Conservation (phyloP, 2,329 filamentous ascomycete species). For the Hypoxylon sp. region DNA sequence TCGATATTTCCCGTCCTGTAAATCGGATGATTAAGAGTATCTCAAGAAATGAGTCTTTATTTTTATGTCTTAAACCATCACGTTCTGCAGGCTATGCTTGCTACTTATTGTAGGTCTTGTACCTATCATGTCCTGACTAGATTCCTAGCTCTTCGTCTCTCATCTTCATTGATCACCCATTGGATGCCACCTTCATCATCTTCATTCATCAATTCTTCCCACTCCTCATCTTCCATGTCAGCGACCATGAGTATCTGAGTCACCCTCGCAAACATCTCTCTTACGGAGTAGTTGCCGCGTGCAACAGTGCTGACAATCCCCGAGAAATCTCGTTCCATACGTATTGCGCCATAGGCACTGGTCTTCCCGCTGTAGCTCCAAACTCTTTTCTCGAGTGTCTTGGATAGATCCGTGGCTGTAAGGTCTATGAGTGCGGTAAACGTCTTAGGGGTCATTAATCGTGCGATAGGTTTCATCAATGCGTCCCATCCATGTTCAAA, state of each 20-base stretch:
- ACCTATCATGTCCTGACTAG: conserved; percentile 58
- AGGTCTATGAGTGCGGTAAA: conserved; percentile 79
- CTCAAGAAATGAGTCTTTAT: too few species aligned
- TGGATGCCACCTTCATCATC: conserved; percentile 64
- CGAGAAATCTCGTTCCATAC: conserved; percentile 76
- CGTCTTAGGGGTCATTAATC: conserved; percentile 80
- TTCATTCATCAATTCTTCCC: conserved; percentile 68
- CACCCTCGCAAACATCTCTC: conserved; percentile 72
- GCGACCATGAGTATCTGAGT: conserved; percentile 76
- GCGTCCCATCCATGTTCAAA: conserved; percentile 89
- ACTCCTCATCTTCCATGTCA: conserved; percentile 85
- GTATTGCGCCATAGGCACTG: conserved; percentile 76
- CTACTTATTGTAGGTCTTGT: conserved; percentile 8
- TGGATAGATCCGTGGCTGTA: conserved; percentile 77
- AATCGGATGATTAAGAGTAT: too few species aligned
- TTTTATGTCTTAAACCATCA: conserved; percentile 9
- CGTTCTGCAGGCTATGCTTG: conserved; percentile 14
- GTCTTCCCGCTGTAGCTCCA: conserved; percentile 81
- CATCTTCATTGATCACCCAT: conserved; percentile 69
- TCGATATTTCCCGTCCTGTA: too few species aligned
- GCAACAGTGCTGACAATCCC: conserved; percentile 70
- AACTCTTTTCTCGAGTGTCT: conserved; percentile 85
- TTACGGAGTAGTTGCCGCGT: conserved; percentile 70
- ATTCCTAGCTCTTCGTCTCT: conserved; percentile 69
- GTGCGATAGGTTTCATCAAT: conserved; percentile 83